These are phyloP conservation scores for Populus nigra DNA, from an alignment of 345 rosid species.

Conservation along the genomic window DNA sequence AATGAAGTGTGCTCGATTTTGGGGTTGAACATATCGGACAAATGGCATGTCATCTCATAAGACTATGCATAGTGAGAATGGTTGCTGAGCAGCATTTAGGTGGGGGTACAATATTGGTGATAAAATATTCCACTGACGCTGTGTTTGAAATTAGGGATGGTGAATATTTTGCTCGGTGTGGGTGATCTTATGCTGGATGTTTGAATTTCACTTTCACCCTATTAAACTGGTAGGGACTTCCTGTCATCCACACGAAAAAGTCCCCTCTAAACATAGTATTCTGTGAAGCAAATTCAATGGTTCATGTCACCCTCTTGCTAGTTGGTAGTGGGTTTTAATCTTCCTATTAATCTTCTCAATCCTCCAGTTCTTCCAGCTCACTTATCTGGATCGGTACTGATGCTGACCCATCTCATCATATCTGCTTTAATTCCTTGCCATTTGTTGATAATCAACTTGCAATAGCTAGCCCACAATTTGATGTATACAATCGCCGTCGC, in stretches of 20 bases:
- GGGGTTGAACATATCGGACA: background rate
- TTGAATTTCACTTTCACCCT: background rate
- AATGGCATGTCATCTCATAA: background rate
- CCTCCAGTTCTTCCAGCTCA: background rate
- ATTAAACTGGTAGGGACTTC: conserved; percentile 15
- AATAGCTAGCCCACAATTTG: background rate
- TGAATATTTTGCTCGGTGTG: conserved; percentile 7
- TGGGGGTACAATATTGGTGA: conserved; percentile 4
- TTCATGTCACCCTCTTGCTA: conserved; percentile 2
- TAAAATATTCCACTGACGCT: conserved; percentile 35
- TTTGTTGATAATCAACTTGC: background rate
- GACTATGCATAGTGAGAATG: background rate
- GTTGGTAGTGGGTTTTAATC: conserved; percentile 32
- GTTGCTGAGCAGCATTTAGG: background rate
- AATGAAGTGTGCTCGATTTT: background rate
- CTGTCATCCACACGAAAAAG: conserved; percentile 28
- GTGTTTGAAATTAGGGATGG: conserved; percentile 12
- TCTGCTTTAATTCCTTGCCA: background rate
- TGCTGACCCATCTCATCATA: background rate
- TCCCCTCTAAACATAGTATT: background rate
- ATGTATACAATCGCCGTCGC: background rate
- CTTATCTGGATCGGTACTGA: no score
- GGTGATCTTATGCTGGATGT: background rate
- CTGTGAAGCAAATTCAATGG: conserved; percentile 28
- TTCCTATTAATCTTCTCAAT: conserved; percentile 10